These are phyloP conservation scores for Thoreauomyces humboldtii DNA, from an alignment of 192 early-diverging fungal species.

Conservation along the genomic window DNA sequence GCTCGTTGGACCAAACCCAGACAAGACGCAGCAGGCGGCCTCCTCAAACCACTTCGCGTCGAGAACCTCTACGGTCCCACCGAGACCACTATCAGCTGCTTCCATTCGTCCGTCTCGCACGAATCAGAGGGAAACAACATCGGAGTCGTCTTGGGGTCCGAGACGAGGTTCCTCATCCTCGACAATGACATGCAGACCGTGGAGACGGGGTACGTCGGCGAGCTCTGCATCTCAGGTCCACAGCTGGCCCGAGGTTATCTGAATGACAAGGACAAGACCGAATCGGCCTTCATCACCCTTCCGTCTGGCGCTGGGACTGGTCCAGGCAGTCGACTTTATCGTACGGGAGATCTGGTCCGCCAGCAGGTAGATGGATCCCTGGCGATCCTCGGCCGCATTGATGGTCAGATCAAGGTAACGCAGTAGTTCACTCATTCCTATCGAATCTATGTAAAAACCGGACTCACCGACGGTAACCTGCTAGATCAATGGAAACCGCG, in stretches of 20 bases:
- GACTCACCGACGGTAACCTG: too few relatives aligned
- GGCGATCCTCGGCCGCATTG: slow-evolving; percentile 24
- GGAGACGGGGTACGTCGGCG: slow-evolving; percentile 37
- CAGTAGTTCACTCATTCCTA: too few relatives aligned
- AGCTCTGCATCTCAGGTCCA: slow-evolving; percentile 42
- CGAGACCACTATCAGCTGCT: slow-evolving; percentile 25
- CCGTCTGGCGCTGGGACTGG: slow-evolving; percentile 5
- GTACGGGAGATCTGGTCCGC: slow-evolving; percentile 30
- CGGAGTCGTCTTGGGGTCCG: too few relatives aligned
- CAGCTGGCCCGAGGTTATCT: slow-evolving; percentile 8
- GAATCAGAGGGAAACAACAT: too few relatives aligned
- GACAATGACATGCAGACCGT: slow-evolving; percentile 8
- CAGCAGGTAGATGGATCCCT: slow-evolving; percentile 1
- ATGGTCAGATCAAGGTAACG: slow-evolving; percentile 51
- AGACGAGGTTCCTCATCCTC: too few relatives aligned
- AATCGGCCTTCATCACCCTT: slow-evolving; percentile 19
- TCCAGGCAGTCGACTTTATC: slow-evolving; percentile 25
- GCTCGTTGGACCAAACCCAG: not conserved
- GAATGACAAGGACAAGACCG: slow-evolving; percentile 36
- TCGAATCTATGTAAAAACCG: too few relatives aligned
- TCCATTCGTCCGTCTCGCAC: too few relatives aligned
- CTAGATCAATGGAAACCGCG: too few relatives aligned
- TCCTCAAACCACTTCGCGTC: too few relatives aligned
- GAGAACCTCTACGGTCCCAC: slow-evolving; percentile 30
- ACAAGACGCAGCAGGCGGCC: too few relatives aligned